A percentile compares a stretch with the other conserved stretches of the same genome.
These are phyloP conservation scores for Neophaeococcomyces mojaviensis DNA, from an alignment of 2,329 filamentous ascomycete species.

Conservation along the genomic window DNA sequence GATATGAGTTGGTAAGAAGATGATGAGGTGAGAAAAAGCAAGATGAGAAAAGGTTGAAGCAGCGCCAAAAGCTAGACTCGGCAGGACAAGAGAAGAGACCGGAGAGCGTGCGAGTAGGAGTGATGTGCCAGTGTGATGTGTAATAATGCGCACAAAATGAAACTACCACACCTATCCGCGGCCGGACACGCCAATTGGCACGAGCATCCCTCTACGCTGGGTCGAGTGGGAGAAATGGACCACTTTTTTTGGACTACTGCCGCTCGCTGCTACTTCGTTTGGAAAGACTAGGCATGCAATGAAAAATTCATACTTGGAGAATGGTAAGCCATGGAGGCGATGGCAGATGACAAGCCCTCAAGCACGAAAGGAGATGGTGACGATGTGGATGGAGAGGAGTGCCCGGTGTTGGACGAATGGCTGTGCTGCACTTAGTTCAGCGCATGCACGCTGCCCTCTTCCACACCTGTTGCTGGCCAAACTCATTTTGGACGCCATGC, in stretches of 20 bases:
- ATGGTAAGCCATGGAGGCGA: conserved; percentile 3
- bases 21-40: conserved; percentile 1
- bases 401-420: conserved; percentile 1
- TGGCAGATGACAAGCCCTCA: conserved; percentile 3
- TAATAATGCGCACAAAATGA: not conserved
- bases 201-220: not conserved
- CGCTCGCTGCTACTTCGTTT: not conserved
- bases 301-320: conserved; percentile 2
- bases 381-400: conserved; percentile 3
- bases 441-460: not conserved
- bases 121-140: conserved; percentile 1
- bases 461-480: not conserved
- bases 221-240: not conserved
- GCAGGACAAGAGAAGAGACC: not conserved
- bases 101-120: not conserved
- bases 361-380: not conserved
- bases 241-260: not conserved
- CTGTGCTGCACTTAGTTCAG: not conserved
- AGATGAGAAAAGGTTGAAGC: conserved; percentile 6
- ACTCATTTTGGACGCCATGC: not conserved
- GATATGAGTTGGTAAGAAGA: conserved; percentile 1
- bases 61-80: conserved; percentile 3
- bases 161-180: not conserved
- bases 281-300: not conserved
- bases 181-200: not conserved